phyloP scores from a whole-genome alignment of 139 green algal species.

The Chlorella sp. region DNA sequence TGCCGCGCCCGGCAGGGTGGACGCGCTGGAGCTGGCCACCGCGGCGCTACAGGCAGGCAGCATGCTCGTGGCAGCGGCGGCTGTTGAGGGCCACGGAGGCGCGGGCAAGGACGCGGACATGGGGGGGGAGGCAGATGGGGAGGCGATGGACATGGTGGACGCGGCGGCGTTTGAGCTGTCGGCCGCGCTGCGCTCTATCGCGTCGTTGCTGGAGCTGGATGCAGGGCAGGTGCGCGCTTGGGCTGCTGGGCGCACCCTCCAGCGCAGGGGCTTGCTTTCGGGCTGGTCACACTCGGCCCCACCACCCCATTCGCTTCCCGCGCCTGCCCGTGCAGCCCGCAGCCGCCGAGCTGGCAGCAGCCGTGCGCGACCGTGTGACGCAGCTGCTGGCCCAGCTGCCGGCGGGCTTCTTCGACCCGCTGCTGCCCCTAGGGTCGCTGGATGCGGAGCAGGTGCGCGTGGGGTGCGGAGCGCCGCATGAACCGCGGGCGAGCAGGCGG shows the following conservation, averaged over 20 bases:
- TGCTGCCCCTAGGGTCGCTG: conserved; percentile 36
- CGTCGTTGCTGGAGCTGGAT: conserved; percentile 11
- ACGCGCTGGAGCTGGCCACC: conserved; percentile 11
- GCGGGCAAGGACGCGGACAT: background rate
- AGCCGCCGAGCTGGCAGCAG: conserved; percentile 9
- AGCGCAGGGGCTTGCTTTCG: too few relatives aligned
- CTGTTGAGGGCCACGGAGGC: background rate
- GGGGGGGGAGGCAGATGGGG: background rate
- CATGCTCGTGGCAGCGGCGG: background rate
- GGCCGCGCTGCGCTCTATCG: conserved; percentile 17
- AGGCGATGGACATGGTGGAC: conserved; percentile 2
- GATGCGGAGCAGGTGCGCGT: conserved; percentile 26
- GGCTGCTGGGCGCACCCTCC: too few relatives aligned
- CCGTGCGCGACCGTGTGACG: background rate
- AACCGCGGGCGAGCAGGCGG: too few relatives aligned
- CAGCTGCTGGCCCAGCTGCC: conserved; percentile 36
- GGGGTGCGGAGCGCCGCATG: background rate
- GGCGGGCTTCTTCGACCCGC: conserved; percentile 35
- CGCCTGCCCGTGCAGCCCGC: background rate
- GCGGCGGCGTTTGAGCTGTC: conserved; percentile 22
- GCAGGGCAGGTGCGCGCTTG: too few relatives aligned
- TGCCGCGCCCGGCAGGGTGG: background rate
- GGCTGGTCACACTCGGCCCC: too few relatives aligned
- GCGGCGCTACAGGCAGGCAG: conserved; percentile 13
- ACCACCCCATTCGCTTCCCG: too few relatives aligned